Conservation (phyloP, 208 protist genomes). For the Trypanosoma cruzi region DNA sequence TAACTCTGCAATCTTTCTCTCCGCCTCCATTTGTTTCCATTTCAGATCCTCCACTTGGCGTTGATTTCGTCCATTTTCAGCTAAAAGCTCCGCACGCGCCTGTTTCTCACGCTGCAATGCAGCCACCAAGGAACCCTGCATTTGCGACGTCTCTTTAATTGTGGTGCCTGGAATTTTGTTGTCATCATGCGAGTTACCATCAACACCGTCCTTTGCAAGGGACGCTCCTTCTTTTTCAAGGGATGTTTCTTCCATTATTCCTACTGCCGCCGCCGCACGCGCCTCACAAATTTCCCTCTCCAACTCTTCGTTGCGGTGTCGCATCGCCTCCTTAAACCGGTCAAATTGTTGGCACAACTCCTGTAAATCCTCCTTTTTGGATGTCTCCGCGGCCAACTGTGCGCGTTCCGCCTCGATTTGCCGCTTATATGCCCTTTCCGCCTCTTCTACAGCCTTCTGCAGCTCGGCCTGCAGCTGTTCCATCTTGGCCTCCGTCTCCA, state of each 20-base stretch:
- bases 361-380: conserved; percentile 40
- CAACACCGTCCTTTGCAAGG: not conserved
- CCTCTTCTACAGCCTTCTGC: conserved; percentile 20
- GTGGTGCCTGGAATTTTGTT: not conserved
- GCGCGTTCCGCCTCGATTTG: conserved; percentile 41
- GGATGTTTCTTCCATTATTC: not conserved
- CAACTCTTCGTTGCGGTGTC: conserved; percentile 20
- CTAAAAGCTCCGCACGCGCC: not conserved
- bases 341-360: conserved; percentile 31
- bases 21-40: conserved; percentile 22
- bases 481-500: conserved; percentile 31
- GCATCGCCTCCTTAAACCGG: conserved; percentile 21
- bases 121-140: not conserved
- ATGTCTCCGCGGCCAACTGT: conserved; percentile 22
- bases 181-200: not conserved
- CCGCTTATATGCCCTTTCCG: conserved; percentile 35
- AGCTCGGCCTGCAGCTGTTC: conserved; percentile 27
- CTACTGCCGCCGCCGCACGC: not conserved
- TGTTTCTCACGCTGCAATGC: conserved; percentile 19
- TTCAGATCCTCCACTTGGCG: conserved; percentile 15
- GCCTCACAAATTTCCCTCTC: conserved; percentile 20
- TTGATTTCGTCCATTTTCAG: conserved; percentile 5
- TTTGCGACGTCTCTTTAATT: not conserved
- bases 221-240: not conserved
- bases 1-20: conserved; percentile 20